phyloP scores from a whole-genome alignment of 202 grass and related monocot species.

The Brachypodium distachyon region DNA sequence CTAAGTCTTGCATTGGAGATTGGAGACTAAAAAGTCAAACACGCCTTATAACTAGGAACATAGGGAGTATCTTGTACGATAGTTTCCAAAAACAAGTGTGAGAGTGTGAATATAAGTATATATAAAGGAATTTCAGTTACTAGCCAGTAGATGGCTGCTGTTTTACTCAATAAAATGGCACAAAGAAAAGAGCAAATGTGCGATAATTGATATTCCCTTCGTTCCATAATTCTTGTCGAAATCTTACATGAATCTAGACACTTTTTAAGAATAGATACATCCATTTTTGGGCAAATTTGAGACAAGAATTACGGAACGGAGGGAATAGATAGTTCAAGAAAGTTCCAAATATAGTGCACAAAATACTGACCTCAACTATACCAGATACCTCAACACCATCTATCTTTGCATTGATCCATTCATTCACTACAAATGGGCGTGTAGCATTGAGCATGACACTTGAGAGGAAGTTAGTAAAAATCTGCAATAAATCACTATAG shows the following conservation, averaged over 20 bases:
- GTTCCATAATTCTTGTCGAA: no score
- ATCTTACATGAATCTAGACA: no score
- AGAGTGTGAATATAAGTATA: background rate
- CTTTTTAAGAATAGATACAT: no score
- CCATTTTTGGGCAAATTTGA: no score
- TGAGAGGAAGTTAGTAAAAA: constrained; percentile 97
- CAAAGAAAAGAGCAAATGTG: constrained; percentile 4
- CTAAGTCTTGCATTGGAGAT: no score
- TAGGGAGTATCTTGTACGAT: background rate
- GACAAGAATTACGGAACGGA: no score
- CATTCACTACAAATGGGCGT: constrained; percentile 90
- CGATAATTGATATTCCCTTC: background rate
- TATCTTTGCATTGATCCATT: constrained; percentile 91
- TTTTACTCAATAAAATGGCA: background rate
- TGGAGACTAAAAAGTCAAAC: no score
- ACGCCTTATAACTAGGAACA: no score
- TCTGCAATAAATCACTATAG: constrained; percentile 38
- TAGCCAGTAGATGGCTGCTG: background rate
- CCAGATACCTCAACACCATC: constrained; percentile 94
- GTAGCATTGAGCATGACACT: constrained; percentile 99
- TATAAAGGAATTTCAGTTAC: background rate
- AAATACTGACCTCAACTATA: constrained; percentile 82
- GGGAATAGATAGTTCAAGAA: background rate
- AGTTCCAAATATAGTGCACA: background rate
- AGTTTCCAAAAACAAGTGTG: no score